A percentile compares a stretch with the other conserved stretches of the same genome.
Conservation (phyloP, 345 rosid species). For the Geranium brycei region DNA sequence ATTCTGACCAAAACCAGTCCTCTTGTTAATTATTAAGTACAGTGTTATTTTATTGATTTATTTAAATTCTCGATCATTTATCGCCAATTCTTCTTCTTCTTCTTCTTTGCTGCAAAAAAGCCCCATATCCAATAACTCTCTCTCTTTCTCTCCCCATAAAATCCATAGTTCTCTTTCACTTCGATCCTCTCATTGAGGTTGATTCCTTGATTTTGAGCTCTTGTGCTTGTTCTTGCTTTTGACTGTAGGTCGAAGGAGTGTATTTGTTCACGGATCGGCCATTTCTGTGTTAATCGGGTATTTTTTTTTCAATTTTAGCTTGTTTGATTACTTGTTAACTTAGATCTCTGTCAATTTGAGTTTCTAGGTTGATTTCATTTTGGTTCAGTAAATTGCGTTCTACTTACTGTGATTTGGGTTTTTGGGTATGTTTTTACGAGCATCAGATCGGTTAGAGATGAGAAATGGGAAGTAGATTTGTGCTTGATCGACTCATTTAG, state of each 20-base stretch:
- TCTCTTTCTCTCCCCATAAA: not conserved
- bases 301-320: too few species aligned
- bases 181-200: not conserved
- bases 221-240: too few species aligned
- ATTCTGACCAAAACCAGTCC: too few species aligned
- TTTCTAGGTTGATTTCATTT: not conserved
- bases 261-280: not conserved
- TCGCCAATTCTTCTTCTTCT: not conserved
- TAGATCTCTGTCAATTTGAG: not conserved
- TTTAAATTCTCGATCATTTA: not conserved
- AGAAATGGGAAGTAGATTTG: not conserved
- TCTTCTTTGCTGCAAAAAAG: not conserved
- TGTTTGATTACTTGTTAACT: not conserved
- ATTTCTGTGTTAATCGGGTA: not conserved
- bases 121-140: too few species aligned
- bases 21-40: too few species aligned
- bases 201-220: not conserved
- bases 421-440: not conserved
- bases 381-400: not conserved
- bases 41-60: too few species aligned
- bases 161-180: not conserved
- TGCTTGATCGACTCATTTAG: not conserved
- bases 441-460: not conserved
- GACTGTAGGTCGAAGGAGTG: not conserved
- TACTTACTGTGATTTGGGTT: too few species aligned